Evolutionary conservation across 148 eudicot genomes (phyloP).

Genomic region (Fallopia convolvulus): DNA sequence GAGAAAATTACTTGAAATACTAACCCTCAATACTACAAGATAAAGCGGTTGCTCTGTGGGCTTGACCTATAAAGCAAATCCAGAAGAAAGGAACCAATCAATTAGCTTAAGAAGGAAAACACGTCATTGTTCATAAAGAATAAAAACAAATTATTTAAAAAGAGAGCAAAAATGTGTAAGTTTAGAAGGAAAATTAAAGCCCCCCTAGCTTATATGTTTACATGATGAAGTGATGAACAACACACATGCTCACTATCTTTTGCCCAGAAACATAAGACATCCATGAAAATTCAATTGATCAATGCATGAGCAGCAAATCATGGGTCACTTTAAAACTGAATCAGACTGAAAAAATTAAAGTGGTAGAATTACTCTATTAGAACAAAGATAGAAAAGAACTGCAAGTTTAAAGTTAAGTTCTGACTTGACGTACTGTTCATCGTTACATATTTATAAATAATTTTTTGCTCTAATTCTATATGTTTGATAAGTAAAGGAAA

Average conservation of each 20-base stretch:
- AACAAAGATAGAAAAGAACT: neutral
- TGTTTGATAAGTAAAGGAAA: neutral
- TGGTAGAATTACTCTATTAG: neutral
- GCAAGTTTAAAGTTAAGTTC: neutral
- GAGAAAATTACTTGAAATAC: conserved; percentile 18
- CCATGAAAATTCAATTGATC: neutral
- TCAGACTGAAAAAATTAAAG: neutral
- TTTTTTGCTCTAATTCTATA: neutral
- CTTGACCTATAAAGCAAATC: conserved; percentile 44
- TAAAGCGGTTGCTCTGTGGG: conserved; percentile 41
- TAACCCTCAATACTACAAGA: conserved; percentile 54
- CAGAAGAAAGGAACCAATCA: neutral
- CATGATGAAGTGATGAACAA: neutral
- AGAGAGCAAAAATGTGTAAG: neutral
- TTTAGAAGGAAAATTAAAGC: neutral
- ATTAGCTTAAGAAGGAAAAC: neutral
- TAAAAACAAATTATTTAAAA: neutral
- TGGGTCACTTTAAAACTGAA: neutral
- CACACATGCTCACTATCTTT: neutral
- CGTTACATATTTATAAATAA: neutral
- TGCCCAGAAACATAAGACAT: neutral
- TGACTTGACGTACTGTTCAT: neutral
- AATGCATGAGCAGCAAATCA: neutral
- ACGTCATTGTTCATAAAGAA: neutral
- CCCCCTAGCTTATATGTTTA: neutral